These are phyloP conservation scores for Sporothrix brasiliensis DNA, from an alignment of 2,329 filamentous ascomycete genomes.

Conservation along the genomic window DNA sequence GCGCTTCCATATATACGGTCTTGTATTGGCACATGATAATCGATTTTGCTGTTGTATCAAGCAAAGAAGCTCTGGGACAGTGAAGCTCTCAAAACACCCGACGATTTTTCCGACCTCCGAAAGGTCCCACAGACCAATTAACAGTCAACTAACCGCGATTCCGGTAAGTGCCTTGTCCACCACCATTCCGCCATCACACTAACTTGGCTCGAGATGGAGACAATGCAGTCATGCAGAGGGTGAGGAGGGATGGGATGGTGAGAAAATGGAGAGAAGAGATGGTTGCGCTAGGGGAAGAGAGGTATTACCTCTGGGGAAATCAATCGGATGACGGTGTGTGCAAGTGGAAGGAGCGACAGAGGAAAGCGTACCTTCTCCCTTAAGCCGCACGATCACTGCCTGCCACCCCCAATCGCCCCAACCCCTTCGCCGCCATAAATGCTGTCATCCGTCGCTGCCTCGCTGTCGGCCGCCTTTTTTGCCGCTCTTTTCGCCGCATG, in stretches of 20 bases:
- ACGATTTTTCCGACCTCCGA: background rate
- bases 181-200: slow-evolving; percentile 5
- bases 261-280: background rate
- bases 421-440: background rate
- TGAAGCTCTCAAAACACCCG: slow-evolving; percentile 1
- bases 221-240: background rate
- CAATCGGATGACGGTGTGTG: background rate
- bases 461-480: slow-evolving; percentile 13
- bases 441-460: background rate
- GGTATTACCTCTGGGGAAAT: background rate
- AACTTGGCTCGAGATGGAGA: background rate
- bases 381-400: slow-evolving; percentile 8
- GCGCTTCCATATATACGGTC: slow-evolving; percentile 9
- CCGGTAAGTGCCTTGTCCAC: background rate
- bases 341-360: background rate
- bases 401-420: background rate
- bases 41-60: background rate
- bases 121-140: background rate
- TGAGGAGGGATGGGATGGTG: background rate
- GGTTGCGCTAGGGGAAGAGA: background rate
- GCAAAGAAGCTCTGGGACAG: background rate
- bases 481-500: slow-evolving; percentile 21
- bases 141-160: background rate
- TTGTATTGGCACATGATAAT: background rate
- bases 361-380: background rate